Evolutionary conservation across 768 basidiomycete species (phyloP).

Genomic region (Termitomyces sp.): DNA sequence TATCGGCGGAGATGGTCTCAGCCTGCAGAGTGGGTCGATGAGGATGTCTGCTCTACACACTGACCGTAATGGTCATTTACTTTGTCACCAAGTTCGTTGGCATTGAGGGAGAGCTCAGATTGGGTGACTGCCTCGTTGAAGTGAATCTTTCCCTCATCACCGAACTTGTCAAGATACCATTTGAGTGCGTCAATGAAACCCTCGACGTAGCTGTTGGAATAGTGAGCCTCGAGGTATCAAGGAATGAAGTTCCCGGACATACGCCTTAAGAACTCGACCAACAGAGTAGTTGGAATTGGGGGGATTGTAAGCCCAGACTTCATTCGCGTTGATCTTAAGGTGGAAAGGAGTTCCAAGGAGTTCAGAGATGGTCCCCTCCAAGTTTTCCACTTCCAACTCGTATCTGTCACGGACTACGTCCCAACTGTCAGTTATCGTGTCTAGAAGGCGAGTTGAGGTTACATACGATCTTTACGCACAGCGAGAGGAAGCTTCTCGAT

Average conservation of each 20-base stretch:
- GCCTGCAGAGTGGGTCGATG: conserved; percentile 15
- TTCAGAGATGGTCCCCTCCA: conserved; percentile 27
- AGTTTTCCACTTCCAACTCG: conserved; percentile 29
- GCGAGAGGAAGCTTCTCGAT: conserved; percentile 20
- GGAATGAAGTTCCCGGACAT: neutral
- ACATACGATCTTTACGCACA: conserved; percentile 19
- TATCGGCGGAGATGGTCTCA: conserved; percentile 26
- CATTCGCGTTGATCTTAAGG: conserved; percentile 31
- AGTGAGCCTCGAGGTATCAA: neutral
- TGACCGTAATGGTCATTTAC: conserved; percentile 4
- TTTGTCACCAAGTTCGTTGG: conserved; percentile 27
- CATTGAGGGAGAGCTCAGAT: conserved; percentile 28
- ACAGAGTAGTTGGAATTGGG: conserved; percentile 18
- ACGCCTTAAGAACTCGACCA: conserved; percentile 24
- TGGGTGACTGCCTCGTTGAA: conserved; percentile 35
- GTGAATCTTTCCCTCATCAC: conserved; percentile 30
- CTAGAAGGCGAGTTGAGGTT: neutral
- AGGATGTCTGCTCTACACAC: neutral
- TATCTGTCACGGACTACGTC: conserved; percentile 34
- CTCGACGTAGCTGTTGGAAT: conserved; percentile 28
- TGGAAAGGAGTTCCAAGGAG: conserved; percentile 24
- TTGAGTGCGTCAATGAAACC: conserved; percentile 30
- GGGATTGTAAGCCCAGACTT: conserved; percentile 30
- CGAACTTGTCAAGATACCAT: conserved; percentile 25
- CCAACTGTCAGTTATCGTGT: neutral